These are phyloP conservation scores for Penicillium sp. DNA, from an alignment of 2,329 filamentous ascomycete genomes.

Conservation along the genomic window DNA sequence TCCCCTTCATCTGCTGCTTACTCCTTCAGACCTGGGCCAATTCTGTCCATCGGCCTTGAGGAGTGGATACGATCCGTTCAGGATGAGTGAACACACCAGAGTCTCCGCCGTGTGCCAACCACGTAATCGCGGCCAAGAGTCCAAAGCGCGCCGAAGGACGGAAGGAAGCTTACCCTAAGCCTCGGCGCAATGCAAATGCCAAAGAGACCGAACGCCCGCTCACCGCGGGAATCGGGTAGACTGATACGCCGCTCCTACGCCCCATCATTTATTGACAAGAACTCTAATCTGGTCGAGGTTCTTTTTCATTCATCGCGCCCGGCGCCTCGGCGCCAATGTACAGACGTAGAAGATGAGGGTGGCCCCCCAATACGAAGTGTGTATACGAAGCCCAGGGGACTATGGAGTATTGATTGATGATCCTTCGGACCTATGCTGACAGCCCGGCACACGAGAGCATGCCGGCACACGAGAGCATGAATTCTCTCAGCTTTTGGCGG, in stretches of 20 bases:
- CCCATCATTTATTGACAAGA: background rate
- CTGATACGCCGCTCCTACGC: conserved; percentile 8
- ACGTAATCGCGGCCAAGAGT: background rate
- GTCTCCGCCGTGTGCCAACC: background rate
- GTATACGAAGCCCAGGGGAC: background rate
- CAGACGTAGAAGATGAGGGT: too few relatives aligned
- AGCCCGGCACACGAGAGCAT: too few relatives aligned
- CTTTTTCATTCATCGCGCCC: background rate
- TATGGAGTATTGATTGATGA: background rate
- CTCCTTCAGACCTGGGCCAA: background rate
- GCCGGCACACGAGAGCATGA: background rate
- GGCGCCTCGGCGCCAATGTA: background rate
- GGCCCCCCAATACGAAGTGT: background rate
- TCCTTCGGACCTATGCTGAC: background rate
- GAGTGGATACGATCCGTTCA: background rate
- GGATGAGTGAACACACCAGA: background rate
- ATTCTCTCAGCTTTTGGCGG: background rate
- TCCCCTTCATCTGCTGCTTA: background rate
- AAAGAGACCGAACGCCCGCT: background rate
- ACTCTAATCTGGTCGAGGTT: conserved; percentile 1
- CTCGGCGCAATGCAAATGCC: conserved; percentile 3
- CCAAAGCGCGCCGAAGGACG: background rate
- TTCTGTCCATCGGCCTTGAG: background rate
- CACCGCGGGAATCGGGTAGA: conserved; percentile 11
- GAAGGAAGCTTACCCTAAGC: background rate